These are phyloP conservation scores for Gynostemma pentaphyllum DNA, from an alignment of 306 rosid species.

Conservation along the genomic window DNA sequence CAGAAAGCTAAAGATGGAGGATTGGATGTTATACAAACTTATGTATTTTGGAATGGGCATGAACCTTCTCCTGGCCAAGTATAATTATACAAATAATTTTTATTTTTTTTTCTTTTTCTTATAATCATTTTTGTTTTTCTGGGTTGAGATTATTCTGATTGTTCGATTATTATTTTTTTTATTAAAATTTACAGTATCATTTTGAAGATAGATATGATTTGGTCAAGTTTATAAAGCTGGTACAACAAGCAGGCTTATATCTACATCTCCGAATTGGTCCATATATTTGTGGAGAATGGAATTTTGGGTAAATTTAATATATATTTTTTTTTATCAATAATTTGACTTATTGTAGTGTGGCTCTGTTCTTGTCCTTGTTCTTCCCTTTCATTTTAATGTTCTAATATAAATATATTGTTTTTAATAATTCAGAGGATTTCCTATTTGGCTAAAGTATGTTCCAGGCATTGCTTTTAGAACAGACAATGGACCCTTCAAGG, in stretches of 20 bases:
- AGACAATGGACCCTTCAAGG: conserved; percentile 89
- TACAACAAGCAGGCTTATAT: conserved; percentile 82
- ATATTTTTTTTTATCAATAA: not conserved
- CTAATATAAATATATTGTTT: not conserved
- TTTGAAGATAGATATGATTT: conserved; percentile 80
- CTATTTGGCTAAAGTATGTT: conserved; percentile 91
- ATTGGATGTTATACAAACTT: conserved; percentile 81
- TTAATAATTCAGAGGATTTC: conserved; percentile 64
- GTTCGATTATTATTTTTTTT: not conserved
- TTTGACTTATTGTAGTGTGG: not conserved
- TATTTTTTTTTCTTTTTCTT: not conserved
- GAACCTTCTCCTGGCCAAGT: conserved; percentile 86
- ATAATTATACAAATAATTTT: conserved; percentile 14
- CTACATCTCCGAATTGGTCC: conserved; percentile 93
- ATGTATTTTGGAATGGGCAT: conserved; percentile 97
- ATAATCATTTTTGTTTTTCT: not conserved
- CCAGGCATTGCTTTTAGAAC: conserved; percentile 84
- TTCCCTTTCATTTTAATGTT: not conserved
- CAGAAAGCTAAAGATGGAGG: conserved; percentile 97
- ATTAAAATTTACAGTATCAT: conserved; percentile 44
- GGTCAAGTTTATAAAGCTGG: conserved; percentile 77
- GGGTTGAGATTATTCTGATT: conserved; percentile 5
- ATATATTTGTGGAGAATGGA: conserved; percentile 89
- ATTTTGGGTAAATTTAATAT: conserved; percentile 62
- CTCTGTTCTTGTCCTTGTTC: not conserved